Evolutionary conservation across 2,329 filamentous ascomycete species (phyloP), one percentile per base, ranked within the genome.

Genomic region (Alternaria sp.): DNA sequence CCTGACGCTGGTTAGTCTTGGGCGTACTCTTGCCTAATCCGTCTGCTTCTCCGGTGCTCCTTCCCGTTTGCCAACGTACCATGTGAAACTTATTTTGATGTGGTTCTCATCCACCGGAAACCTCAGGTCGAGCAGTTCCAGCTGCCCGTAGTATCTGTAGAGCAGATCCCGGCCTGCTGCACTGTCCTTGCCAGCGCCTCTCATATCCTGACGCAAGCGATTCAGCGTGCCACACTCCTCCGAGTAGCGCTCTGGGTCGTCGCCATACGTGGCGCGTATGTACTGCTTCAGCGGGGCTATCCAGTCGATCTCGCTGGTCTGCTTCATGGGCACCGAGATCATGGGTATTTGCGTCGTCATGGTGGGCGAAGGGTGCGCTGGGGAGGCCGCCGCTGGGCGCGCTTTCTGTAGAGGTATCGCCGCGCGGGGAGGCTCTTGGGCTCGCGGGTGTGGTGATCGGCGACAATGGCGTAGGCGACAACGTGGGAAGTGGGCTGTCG

Each of bases 291-390:
- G 86, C 51, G 96, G 96, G 51, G 87, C 86, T 69, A 98, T 87
- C 96, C 96, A 99, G 87, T 99, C 96, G 79, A 99, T 97, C 85
- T 99, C 96, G 86, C 94, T 97, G 69, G 96, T 99, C 80, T 89
- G 88, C 83, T 90, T 98, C 76, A 97, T 87, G 79, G 95, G 95
- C 86, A 91, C 90, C 74, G 93, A 96, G 74, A 98, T 90, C 95
- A 98, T 98, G 66, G 94, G 94, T 71, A 93, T 90, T 80, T 92
- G 77, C 59, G 75, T 77, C 64, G 77, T 69, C 79, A 80, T 80
- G 65, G 54, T 64, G 62, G 67, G 65, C 62, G 50, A 45, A 44
- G 28, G 13, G 17, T 51, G 54, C 56, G 59, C 50, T 44, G 59
- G 15, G 58, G 12, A 52, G 44, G 64, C 66, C 32, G 62, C 67